Conservation (phyloP, 2,329 filamentous ascomycete genomes). For the Fusarium drepaniforme region DNA sequence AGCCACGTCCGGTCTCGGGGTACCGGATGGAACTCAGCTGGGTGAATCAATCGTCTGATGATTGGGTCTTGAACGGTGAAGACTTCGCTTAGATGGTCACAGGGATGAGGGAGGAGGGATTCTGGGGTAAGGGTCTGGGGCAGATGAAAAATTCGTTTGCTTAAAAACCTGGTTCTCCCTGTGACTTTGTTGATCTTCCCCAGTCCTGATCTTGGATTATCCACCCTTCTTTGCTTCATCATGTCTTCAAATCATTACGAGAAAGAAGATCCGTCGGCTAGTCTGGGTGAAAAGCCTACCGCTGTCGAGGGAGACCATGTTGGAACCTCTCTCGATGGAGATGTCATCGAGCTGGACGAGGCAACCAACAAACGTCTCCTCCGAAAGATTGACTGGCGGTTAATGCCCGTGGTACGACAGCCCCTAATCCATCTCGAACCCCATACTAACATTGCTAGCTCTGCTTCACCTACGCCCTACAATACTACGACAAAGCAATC, state of each 20-base stretch:
- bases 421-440: too few species aligned
- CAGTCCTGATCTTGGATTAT: neutral
- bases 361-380: constrained; percentile 25
- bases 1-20: neutral
- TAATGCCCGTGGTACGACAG: constrained; percentile 41
- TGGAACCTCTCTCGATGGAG: neutral
- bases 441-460: constrained; percentile 23
- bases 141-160: neutral
- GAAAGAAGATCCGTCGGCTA: neutral
- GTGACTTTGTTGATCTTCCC: neutral
- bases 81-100: neutral
- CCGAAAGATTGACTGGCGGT: constrained; percentile 38
- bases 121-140: neutral
- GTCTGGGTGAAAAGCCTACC: neutral
- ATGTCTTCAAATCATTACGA: neutral
- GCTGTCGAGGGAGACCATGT: neutral
- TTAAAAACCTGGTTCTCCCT: neutral
- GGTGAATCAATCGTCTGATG: neutral
- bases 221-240: neutral
- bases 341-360: constrained; percentile 16
- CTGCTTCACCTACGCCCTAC: constrained; percentile 48
- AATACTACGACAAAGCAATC: constrained; percentile 48
- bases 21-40: neutral
- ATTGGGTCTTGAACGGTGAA: neutral
- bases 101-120: neutral